Percentiles rank a stretch among this genome's conserved stretches.
Conservation (phyloP, 2,329 filamentous ascomycete species). For the Alternaria sp. region DNA sequence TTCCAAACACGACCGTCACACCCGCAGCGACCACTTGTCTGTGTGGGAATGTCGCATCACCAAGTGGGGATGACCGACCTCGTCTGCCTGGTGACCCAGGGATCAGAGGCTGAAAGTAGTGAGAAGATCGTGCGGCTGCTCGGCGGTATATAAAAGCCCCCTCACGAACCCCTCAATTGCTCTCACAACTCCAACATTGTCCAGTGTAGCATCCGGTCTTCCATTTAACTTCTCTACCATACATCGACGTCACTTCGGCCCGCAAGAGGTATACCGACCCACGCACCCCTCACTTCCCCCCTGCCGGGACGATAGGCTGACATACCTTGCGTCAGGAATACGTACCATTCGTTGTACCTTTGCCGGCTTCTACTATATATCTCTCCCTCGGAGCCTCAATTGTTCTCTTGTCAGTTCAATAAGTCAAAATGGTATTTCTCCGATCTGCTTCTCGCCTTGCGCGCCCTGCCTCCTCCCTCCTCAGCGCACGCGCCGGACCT, state of each 20-base stretch:
- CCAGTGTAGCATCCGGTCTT: slow-evolving; percentile 19
- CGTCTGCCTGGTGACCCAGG: slow-evolving; percentile 30
- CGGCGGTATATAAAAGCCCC: slow-evolving; percentile 38
- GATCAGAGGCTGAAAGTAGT: slow-evolving; percentile 21
- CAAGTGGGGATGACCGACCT: slow-evolving; percentile 42
- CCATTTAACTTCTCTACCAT: slow-evolving; percentile 6
- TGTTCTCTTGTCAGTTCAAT: slow-evolving; percentile 22
- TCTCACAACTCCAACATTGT: slow-evolving; percentile 22
- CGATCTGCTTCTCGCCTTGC: slow-evolving; percentile 65
- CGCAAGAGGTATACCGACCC: slow-evolving; percentile 36
- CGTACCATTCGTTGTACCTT: slow-evolving; percentile 25
- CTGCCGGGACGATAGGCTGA: slow-evolving; percentile 24
- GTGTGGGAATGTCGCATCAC: slow-evolving; percentile 27
- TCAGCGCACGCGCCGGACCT: slow-evolving; percentile 54
- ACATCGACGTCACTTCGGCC: slow-evolving; percentile 31
- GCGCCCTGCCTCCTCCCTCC: slow-evolving; percentile 61
- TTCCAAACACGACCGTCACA: slow-evolving; percentile 43
- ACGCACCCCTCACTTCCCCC: slow-evolving; percentile 23
- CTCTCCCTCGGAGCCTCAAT: slow-evolving; percentile 22
- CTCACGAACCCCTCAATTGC: slow-evolving; percentile 30
- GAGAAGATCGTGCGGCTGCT: slow-evolving; percentile 26
- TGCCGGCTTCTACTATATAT: slow-evolving; percentile 31
- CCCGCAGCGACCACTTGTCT: slow-evolving; percentile 33
- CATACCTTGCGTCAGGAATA: slow-evolving; percentile 36
- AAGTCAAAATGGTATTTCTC: slow-evolving; percentile 65